These are phyloP conservation scores for Claviceps sp. DNA, from an alignment of 2,329 filamentous ascomycete species.

Conservation along the genomic window DNA sequence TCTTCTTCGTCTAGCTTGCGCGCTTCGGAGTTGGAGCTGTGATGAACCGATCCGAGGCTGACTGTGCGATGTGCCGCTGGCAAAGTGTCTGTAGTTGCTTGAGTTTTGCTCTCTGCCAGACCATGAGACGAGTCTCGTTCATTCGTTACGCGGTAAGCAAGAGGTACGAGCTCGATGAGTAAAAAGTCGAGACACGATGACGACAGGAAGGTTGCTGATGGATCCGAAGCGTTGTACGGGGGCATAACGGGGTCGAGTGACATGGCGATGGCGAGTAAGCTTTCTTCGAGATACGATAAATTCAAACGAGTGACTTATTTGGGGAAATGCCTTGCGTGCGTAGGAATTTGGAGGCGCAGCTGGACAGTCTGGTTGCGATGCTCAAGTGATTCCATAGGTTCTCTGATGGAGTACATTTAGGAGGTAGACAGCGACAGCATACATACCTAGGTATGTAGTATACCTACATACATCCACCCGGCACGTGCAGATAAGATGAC, in stretches of 20 bases:
- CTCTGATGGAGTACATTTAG: neutral
- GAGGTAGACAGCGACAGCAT: no score
- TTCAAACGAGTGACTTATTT: no score
- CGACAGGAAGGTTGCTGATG: conserved; percentile 62
- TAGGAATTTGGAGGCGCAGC: neutral
- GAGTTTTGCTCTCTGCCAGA: conserved; percentile 9
- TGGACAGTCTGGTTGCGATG: neutral
- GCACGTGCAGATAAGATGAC: conserved; percentile 3
- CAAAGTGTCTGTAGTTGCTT: conserved; percentile 8
- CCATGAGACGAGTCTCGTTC: conserved; percentile 43
- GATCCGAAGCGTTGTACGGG: conserved; percentile 59
- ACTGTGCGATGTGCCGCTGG: conserved; percentile 4
- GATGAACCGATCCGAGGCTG: conserved; percentile 14
- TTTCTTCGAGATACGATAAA: neutral
- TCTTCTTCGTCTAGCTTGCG: conserved; percentile 55
- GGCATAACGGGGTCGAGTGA: conserved; percentile 60
- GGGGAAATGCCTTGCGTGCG: no score
- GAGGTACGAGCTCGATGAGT: conserved; percentile 89
- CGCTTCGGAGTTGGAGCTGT: conserved; percentile 8
- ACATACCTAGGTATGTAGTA: no score
- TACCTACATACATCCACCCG: neutral
- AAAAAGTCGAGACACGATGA: conserved; percentile 86
- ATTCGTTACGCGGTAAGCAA: conserved; percentile 74
- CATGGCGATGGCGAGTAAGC: conserved; percentile 44
- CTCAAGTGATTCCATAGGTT: neutral